Evolutionary conservation across 2,329 filamentous ascomycete genomes (phyloP).

Genomic region (Cladosporium sp.): DNA sequence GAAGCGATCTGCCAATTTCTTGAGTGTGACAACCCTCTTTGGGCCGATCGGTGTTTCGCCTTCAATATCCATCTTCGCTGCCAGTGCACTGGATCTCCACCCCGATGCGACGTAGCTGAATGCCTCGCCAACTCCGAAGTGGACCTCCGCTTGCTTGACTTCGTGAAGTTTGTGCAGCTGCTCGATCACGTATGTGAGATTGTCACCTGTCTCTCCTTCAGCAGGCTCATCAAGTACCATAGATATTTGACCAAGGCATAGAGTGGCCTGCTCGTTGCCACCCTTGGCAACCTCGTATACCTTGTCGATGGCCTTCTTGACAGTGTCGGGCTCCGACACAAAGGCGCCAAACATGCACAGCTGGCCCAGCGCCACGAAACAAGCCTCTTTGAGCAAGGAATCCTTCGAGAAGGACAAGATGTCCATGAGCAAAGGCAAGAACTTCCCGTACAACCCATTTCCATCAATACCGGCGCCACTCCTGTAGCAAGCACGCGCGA

Average conservation of each 20-base stretch:
- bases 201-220: slow-evolving; percentile 28
- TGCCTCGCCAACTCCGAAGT: slow-evolving; percentile 87
- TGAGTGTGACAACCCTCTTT: slow-evolving; percentile 38
- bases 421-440: slow-evolving; percentile 43
- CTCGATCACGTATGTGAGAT: slow-evolving; percentile 55
- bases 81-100: slow-evolving; percentile 78
- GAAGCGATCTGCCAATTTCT: slow-evolving; percentile 63
- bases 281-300: slow-evolving; percentile 67
- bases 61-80: slow-evolving; percentile 71
- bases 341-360: slow-evolving; percentile 56
- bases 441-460: slow-evolving; percentile 26
- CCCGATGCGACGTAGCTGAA: slow-evolving; percentile 71
- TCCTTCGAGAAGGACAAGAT: slow-evolving; percentile 54
- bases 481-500: slow-evolving; percentile 44
- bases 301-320: slow-evolving; percentile 50
- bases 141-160: slow-evolving; percentile 77
- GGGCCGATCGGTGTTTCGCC: slow-evolving; percentile 42
- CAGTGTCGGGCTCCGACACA: slow-evolving; percentile 34
- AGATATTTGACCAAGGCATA: slow-evolving; percentile 72
- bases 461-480: background rate
- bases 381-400: slow-evolving; percentile 52
- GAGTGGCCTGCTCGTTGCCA: slow-evolving; percentile 75
- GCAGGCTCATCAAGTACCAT: slow-evolving; percentile 52
- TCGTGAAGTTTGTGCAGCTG: slow-evolving; percentile 75
- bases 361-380: slow-evolving; percentile 55